Base-by-base conservation (phyloP, 306 rosid species). In the Lotus japonicus region DNA sequence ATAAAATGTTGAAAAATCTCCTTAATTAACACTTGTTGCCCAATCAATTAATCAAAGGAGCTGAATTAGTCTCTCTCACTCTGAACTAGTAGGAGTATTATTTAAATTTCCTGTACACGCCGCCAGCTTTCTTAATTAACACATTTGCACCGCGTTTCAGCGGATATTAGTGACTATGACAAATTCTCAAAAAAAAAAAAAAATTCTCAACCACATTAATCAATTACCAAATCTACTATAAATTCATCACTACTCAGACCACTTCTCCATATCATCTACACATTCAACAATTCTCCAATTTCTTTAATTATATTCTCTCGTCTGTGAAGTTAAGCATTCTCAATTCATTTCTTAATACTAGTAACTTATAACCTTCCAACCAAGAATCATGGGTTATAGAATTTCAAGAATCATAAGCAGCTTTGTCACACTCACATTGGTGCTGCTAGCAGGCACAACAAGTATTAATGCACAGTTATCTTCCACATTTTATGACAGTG, bases 401-500 rank as follows among this genome's bases (percentile, higher is more conserved):
- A 59, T 13, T 69, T 26, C 44, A 56, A 23, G 55, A 6, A 59
- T 35, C 21, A 61, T 21, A 3, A 21, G 26, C 3, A 21, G 26
- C 68, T 74, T 66, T 43, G 35, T 4, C 38, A 26, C n/a, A n/a
- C n/a, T 66, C 4, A 75, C 45, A 12, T 6, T 83, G 16, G 6
- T 78, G 21, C 14, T 76, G 9, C 7, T 73, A 49, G 51, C 52
- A n/a, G n/a, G n/a, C 21, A 58, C 71, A 10, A 6, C 73, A 23
- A 81, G 81, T 23, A 28, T 21, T 5, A 31, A 81, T 12, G 91
- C 91, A 5, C 83, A 84, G 2, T 77, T 88, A 1, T 76, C 89
- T 14, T 68, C 89, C 0, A 67, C 77, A 0, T 88, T 84, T 21
- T 89, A 89, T 10, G 86, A 82, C 11, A 70, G 1, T 6, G 61